A percentile compares a stretch with the other conserved stretches of the same genome.
Conservation (phyloP, 179 eudicot genomes). For the Patellifolia procumbens region DNA sequence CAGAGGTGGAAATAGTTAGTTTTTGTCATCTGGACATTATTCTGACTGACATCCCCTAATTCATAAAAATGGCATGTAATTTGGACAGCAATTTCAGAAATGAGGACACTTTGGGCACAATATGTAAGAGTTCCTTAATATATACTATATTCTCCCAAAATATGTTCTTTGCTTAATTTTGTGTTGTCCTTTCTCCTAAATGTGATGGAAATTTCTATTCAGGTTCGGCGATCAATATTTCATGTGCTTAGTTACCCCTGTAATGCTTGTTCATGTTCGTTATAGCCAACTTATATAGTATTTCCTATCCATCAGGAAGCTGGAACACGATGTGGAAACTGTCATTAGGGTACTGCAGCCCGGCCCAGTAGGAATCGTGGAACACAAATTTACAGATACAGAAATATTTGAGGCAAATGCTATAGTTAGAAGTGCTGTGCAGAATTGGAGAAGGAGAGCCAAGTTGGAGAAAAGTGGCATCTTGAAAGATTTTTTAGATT, state of each 20-base stretch:
- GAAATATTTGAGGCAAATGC: constrained; percentile 73
- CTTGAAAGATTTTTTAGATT: constrained; percentile 59
- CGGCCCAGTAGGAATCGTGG: constrained; percentile 87
- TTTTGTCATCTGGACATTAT: not conserved
- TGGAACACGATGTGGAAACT: constrained; percentile 88
- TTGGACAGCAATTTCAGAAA: not conserved
- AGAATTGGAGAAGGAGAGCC: constrained; percentile 77
- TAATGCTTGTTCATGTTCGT: not conserved
- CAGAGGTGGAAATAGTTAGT: not conserved
- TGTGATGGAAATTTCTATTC: not conserved
- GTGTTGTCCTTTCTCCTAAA: too few species aligned
- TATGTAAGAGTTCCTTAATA: too few species aligned
- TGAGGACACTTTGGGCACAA: not conserved
- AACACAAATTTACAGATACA: constrained; percentile 81
- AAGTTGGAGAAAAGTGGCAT: constrained; percentile 45
- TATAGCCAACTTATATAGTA: not conserved
- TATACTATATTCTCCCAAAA: not conserved
- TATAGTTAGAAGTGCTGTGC: constrained; percentile 62
- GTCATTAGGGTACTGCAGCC: constrained; percentile 86
- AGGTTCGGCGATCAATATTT: not conserved
- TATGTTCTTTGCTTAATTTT: not conserved
- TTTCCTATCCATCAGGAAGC: constrained; percentile 51
- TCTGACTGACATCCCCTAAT: not conserved
- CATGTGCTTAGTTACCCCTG: not conserved
- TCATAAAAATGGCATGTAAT: not conserved